Base-by-base conservation (phyloP, 208 protist genomes). In the Crithidia acanthocephali region DNA sequence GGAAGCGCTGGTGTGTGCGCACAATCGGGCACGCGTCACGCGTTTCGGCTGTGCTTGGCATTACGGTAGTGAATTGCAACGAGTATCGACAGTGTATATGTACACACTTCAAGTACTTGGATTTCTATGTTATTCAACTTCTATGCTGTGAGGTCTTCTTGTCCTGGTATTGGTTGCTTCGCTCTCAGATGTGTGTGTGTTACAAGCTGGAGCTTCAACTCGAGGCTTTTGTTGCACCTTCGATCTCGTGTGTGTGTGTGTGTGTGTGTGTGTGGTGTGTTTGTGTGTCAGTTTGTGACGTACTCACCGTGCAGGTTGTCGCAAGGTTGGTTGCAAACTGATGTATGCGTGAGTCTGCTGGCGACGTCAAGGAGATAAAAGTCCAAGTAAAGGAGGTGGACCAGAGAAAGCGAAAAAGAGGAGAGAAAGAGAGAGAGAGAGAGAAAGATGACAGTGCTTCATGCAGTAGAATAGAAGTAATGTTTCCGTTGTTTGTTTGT, bases 1-100 rank as follows among this genome's bases (percentile, higher is more conserved):
- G 82, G 44, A 95, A 97, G 42, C 92, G 86, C 44, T 91, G 83
- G 57, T 95, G 88, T 8, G 79, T 87, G n/a, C 90, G 87, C 13
- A 61, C 52, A 57, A 97, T 93, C 25, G 86, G 66, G 40, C 88
- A 85, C 37, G 64, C 83, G 15, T 66, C 63, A 53, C 92, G 89
- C 22, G 69, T 51, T 51, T 91, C 72, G 4, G 56, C 64, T 48
- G 30, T 10, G n/a, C 60, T 64, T 25, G 61, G 16, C 53, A 67
- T 62, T 45, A 32, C 11, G 28, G 22, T 60, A 8, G 50, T 64
- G 18, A 20, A 48, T 6, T 40, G 11, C 9, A 48, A 48, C 18
- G 18, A 48, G n/a, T n/a, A n/a, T n/a, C n/a, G n/a, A n/a, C n/a
- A n/a, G n/a, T n/a, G n/a, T n/a, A 48, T 20, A n/a, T 22, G 18